Evolutionary conservation across 345 rosid species (phyloP), one percentile per base, ranked within the genome.

Genomic region (Rhizophora mangle): DNA sequence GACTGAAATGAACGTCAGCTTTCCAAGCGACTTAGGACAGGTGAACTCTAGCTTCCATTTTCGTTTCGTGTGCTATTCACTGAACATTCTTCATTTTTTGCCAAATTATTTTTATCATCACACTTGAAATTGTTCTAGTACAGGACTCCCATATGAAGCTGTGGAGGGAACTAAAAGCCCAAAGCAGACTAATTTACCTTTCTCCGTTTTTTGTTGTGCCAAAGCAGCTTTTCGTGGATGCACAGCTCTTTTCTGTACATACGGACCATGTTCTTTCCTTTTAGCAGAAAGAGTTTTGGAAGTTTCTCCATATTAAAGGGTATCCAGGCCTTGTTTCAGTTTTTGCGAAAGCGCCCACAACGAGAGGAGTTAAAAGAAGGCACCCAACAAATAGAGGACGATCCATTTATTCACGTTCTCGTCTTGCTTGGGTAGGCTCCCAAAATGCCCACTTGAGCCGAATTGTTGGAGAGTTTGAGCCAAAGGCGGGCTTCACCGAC

Each of bases 181-280:
- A 27, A 74, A 58, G 32, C 3, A 22, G 31, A 27, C 69, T 74
- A 22, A 77, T 65, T 56, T 56, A 21, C 18, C 31, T 32, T 3
- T n/a, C 18, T 24, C 26, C 49, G 37, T 34, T 20, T 31, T 51
- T 58, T 5, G 19, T 53, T 68, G 5, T 72, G 67, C 60, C 46
- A 51, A 56, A 37, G 46, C 96, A 89, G 96, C 88, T 73, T 61
- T 91, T 91, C 31, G 82, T 87, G 84, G 98, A 91, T 72, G 91
- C 98, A n/a, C 98, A 94, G 74, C 93, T 91, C 80, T 94, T 94
- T 86, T 87, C 97, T 61, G 96, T 89, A 76, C 97, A 89, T 74
- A 89, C 98, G 46, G 97, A 89, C 86, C 90, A 83, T 20, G 92
- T 87, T 65, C 98, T 87, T 67, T 89, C 96, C 24, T 91, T 85